These are phyloP conservation scores for Brassica carinata DNA, from an alignment of 345 rosid genomes.

Conservation along the genomic window DNA sequence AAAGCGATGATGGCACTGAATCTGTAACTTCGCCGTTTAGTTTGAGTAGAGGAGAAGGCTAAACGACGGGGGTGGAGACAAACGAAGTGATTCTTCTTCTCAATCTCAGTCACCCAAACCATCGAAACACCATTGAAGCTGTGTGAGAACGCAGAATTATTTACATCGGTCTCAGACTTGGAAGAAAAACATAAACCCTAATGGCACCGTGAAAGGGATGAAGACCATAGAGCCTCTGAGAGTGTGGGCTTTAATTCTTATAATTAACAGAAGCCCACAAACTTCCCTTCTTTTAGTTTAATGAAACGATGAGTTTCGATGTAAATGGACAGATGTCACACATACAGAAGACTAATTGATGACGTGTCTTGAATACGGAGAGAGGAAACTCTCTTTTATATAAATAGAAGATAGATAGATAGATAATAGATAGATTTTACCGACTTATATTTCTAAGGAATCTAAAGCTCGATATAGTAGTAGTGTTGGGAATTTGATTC, in stretches of 20 bases:
- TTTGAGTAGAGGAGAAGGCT: neutral
- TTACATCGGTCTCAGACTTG: neutral
- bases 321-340: too few species aligned
- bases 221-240: neutral
- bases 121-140: neutral
- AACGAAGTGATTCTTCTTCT: neutral
- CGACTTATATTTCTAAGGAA: too few species aligned
- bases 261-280: neutral
- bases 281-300: neutral
- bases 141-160: neutral
- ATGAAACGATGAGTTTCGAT: neutral
- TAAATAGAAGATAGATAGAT: too few species aligned
- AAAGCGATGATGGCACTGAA: neutral
- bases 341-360: too few species aligned
- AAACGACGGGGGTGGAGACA: neutral
- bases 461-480: too few species aligned
- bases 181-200: neutral
- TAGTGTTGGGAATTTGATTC: too few species aligned
- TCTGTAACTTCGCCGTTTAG: neutral
- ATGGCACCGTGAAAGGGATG: too few species aligned
- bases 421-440: too few species aligned
- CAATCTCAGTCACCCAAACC: neutral
- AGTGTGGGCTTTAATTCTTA: neutral
- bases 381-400: too few species aligned
- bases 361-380: too few species aligned